These are phyloP conservation scores for Oxyria digyna DNA, from an alignment of 148 eudicot genomes.

Conservation along the genomic window DNA sequence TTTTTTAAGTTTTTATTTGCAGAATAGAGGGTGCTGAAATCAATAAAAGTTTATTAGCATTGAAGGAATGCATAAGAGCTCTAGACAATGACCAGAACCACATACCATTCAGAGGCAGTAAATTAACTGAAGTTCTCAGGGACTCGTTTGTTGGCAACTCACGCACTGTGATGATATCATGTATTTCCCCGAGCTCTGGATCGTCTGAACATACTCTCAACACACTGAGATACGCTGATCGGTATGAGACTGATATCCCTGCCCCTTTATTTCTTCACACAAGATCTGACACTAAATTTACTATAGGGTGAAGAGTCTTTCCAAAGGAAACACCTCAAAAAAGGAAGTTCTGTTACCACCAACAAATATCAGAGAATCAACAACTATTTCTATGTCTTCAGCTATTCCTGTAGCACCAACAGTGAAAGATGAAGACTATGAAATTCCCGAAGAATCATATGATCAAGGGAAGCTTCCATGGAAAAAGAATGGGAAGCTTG, in stretches of 20 bases:
- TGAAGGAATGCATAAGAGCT: constrained; percentile 98
- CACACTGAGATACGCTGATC: constrained; percentile 96
- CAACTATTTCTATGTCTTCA: constrained; percentile 48
- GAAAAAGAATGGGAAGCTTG: constrained; percentile 56
- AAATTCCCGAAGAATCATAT: constrained; percentile 50
- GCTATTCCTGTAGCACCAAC: constrained; percentile 28
- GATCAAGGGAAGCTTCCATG: constrained; percentile 50
- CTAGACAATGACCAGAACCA: constrained; percentile 96
- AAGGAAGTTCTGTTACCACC: constrained; percentile 49
- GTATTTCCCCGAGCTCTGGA: constrained; percentile 92
- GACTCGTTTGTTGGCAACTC: constrained; percentile 99
- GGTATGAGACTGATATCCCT: constrained; percentile 25
- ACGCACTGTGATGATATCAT: constrained; percentile 96
- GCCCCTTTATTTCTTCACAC: neutral
- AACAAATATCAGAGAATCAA: constrained; percentile 61
- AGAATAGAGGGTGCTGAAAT: constrained; percentile 99
- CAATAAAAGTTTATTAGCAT: constrained; percentile 95
- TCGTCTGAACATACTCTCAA: constrained; percentile 96
- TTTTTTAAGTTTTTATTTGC: constrained; percentile 10
- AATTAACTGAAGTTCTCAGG: constrained; percentile 92
- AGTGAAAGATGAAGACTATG: constrained; percentile 67
- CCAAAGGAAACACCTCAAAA: constrained; percentile 71
- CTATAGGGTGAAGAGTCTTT: constrained; percentile 90
- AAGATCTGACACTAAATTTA: neutral
- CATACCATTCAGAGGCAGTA: constrained; percentile 97